Evolutionary conservation across 2,329 filamentous ascomycete genomes (phyloP), one percentile per base, ranked within the genome.

Genomic region (Thielaviopsis euricoi): DNA sequence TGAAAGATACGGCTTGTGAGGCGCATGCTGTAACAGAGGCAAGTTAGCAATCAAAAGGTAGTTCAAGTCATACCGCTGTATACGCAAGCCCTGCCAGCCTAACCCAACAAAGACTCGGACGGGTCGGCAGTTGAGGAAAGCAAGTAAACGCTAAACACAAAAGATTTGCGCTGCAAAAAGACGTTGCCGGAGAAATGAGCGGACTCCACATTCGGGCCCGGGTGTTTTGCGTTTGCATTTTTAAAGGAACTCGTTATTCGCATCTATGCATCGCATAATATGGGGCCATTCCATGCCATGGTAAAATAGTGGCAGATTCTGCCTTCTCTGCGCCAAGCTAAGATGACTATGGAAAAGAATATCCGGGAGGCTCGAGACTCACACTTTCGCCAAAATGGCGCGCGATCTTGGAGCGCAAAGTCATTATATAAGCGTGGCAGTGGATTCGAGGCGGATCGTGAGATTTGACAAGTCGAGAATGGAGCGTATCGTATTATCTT

Each of bases 371-470:
- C 72, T 65, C 71, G 21, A 56, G 46, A 46, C 72, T 65, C 71
- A 74, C 72, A 63, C 72, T 71, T 63, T 75, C 73, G 66, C 74
- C 74, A 62, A 76, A 74, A 56, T 73, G 73, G 66, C 74, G 74
- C 58, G 72, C 73, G 67, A 76, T 71, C 29, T 68, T 66, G 53
- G 58, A 60, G 33, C 66, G 63, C 59, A 68, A 66, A 26, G 66
- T 65, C 66, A 67, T 67, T 26, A 49, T 46, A 40, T 12, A 43
- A n/a, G 17, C 1, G 5, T n/a, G 3, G 37, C 4, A 2, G 12
- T n/a, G 37, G 37, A 43, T 43, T 43, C 37, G 37, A 10, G 17
- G 6, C 37, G 37, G 37, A 43, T 43, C 15, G 37, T n/a, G 15
- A n/a, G 17, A 43, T n/a, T 43, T 43, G 15, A 5, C 13, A n/a